Evolutionary conservation across 768 basidiomycete genomes (phyloP).

Genomic region (Tylopilus felleus): DNA sequence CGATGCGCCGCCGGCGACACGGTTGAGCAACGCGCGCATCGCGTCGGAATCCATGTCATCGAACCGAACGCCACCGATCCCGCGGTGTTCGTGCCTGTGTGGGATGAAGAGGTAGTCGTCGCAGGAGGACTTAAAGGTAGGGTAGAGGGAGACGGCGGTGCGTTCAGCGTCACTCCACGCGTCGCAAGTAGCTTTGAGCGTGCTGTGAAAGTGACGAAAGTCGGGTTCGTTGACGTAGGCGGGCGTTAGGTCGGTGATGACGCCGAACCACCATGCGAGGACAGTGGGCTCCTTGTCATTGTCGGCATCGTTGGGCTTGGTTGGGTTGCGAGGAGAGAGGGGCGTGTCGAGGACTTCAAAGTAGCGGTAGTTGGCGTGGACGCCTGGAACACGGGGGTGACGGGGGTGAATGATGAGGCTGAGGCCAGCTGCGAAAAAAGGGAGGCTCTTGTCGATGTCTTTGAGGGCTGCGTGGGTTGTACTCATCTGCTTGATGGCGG

Average conservation of each 20-base stretch:
- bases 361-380: constrained; percentile 29
- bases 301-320: background rate
- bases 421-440: constrained; percentile 18
- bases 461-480: constrained; percentile 16
- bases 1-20: background rate
- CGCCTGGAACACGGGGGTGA: constrained; percentile 18
- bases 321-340: background rate
- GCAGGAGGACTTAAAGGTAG: constrained; percentile 48
- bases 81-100: constrained; percentile 49
- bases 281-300: background rate
- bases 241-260: constrained; percentile 45
- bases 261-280: constrained; percentile 29
- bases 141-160: constrained; percentile 33
- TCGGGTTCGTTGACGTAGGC: constrained; percentile 47
- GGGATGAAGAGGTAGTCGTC: constrained; percentile 54
- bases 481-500: constrained; percentile 24
- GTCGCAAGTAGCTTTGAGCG: constrained; percentile 44
- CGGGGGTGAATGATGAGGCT: constrained; percentile 23
- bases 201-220: constrained; percentile 44
- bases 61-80: constrained; percentile 57
- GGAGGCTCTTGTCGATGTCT: constrained; percentile 10
- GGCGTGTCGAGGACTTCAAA: constrained; percentile 20
- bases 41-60: constrained; percentile 43
- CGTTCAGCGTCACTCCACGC: constrained; percentile 29
- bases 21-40: constrained; percentile 23